These are phyloP conservation scores for Phytophthora chlamydospora DNA, from an alignment of 352 stramenopile species.

Conservation along the genomic window DNA sequence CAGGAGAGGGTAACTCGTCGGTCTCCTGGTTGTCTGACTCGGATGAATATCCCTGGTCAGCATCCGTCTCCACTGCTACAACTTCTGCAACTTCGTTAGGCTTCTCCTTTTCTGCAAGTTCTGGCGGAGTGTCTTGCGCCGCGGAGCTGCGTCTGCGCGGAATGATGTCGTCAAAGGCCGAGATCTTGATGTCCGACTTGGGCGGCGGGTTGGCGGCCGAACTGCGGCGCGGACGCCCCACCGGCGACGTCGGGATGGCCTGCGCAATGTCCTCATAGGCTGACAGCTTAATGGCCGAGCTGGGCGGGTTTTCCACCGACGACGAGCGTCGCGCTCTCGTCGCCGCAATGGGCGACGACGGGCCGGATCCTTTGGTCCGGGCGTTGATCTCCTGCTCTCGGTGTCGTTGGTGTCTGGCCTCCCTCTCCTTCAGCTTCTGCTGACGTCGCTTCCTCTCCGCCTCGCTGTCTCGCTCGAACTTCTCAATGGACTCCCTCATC, in stretches of 20 bases:
- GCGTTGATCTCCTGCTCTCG: constrained; percentile 25
- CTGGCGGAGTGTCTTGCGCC: constrained; percentile 21
- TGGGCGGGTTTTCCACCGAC: constrained; percentile 36
- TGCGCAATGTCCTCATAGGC: constrained; percentile 28
- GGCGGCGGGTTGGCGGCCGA: constrained; percentile 40
- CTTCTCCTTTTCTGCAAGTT: constrained; percentile 3
- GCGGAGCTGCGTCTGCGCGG: constrained; percentile 30
- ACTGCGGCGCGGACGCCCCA: constrained; percentile 43
- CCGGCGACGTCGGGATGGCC: constrained; percentile 44
- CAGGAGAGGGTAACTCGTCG: neutral
- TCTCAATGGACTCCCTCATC: constrained; percentile 9
- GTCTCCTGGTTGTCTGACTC: constrained; percentile 20
- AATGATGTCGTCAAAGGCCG: constrained; percentile 44
- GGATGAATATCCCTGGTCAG: constrained; percentile 5
- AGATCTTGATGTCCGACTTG: constrained; percentile 56
- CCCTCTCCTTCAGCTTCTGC: constrained; percentile 12
- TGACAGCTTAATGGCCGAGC: constrained; percentile 43
- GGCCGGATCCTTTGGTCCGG: constrained; percentile 13
- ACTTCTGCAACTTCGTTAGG: neutral
- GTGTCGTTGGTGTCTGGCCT: constrained; percentile 21
- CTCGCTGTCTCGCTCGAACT: constrained; percentile 16
- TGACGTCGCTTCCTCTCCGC: constrained; percentile 30
- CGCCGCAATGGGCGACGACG: constrained; percentile 26
- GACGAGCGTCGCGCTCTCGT: constrained; percentile 23
- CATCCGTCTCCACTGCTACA: constrained; percentile 7